Conservation (phyloP, 371 early-diverging fungal genomes). For the Smittium mucronatum region DNA sequence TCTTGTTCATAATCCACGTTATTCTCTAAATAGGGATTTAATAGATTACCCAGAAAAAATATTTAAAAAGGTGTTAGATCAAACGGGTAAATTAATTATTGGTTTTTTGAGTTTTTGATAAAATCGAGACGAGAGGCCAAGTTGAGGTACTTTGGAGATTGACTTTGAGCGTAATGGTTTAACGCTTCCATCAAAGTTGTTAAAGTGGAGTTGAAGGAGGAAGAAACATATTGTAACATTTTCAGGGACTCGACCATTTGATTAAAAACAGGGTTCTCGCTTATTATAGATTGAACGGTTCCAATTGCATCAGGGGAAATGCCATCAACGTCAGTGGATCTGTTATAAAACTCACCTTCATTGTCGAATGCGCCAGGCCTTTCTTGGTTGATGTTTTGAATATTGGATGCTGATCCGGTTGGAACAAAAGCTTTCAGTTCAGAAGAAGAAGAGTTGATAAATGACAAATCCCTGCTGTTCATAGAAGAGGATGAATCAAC, state of each 20-base stretch:
- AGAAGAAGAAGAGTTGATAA: background rate
- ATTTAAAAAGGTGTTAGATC: no score
- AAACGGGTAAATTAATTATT: slow-evolving; percentile 1
- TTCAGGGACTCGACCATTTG: background rate
- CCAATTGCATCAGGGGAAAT: background rate
- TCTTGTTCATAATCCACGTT: no score
- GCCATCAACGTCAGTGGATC: background rate
- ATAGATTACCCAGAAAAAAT: no score
- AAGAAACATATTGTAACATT: background rate
- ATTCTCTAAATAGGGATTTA: no score
- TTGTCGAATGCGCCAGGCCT: background rate
- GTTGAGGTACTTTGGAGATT: slow-evolving; percentile 55
- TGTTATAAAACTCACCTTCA: background rate
- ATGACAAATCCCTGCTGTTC: background rate
- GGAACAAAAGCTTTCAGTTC: background rate
- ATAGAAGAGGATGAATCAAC: background rate
- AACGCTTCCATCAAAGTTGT: slow-evolving; percentile 57
- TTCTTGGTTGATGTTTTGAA: background rate
- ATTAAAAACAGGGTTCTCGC: background rate
- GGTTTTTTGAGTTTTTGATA: background rate
- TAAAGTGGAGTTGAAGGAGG: slow-evolving; percentile 44
- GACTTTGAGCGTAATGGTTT: slow-evolving; percentile 58
- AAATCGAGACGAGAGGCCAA: slow-evolving; percentile 64
- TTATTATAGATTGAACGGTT: background rate
- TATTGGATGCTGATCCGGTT: background rate